phyloP scores from a whole-genome alignment of 495 filamentous ascomycete genomes.

The Lepidopterella palustris region DNA sequence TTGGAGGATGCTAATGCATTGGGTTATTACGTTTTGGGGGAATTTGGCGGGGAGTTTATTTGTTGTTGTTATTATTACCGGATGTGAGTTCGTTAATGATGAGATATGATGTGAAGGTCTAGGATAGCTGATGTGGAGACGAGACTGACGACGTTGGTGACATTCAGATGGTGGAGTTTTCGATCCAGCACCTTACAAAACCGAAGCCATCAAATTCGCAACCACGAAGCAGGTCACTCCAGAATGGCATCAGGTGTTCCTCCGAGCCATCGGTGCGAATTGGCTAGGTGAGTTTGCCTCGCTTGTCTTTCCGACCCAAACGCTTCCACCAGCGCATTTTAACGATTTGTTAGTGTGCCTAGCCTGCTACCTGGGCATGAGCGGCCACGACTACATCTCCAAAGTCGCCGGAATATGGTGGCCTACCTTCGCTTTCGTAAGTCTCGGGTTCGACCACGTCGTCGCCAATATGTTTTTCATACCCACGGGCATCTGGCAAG shows the following conservation, averaged over 20 bases:
- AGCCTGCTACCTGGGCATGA: background rate
- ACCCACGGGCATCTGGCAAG: conserved; percentile 50
- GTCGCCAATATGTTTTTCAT: conserved; percentile 63
- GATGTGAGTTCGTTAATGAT: conserved; percentile 34
- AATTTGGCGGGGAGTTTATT: conserved; percentile 57
- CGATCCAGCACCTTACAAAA: conserved; percentile 45
- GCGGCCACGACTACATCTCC: background rate
- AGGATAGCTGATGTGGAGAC: too few relatives aligned
- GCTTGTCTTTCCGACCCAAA: too few relatives aligned
- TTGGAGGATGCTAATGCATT: conserved; percentile 19
- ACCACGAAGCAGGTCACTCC: conserved; percentile 52
- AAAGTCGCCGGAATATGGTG: conserved; percentile 60
- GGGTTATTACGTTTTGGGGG: conserved; percentile 53
- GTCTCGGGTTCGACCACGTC: conserved; percentile 54
- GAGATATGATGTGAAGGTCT: too few relatives aligned
- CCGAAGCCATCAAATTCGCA: conserved; percentile 46
- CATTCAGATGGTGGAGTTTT: conserved; percentile 47
- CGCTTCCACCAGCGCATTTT: too few relatives aligned
- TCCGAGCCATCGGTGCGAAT: conserved; percentile 19
- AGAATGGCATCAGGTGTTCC: conserved; percentile 53
- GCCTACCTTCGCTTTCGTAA: conserved; percentile 55
- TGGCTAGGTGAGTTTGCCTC: too few relatives aligned
- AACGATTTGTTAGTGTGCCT: too few relatives aligned
- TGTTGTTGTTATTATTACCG: conserved; percentile 52
- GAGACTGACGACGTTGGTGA: background rate